Base-by-base conservation (phyloP, 495 filamentous ascomycete genomes). In the Hypomontagnella monticulosa region DNA sequence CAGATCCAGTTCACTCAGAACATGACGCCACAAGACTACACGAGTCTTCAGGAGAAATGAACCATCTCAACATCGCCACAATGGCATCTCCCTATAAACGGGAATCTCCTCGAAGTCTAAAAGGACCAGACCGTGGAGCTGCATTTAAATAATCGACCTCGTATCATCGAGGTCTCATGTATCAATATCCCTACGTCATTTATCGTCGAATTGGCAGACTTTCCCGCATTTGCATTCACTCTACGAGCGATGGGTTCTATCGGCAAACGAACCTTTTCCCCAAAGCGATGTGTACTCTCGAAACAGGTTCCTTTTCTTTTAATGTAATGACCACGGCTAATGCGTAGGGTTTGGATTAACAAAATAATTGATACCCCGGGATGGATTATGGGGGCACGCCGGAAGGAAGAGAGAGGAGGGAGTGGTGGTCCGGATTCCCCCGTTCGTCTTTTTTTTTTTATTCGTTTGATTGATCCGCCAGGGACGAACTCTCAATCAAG, bases 1-100 rank as follows among this genome's bases (percentile, higher is more conserved):
- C 70, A 80, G 41, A 81, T 82, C 16, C 80, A 82, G 59, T 82
- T 82, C 61, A 80, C 79, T 10, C 80, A 78, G 46, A 82, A 82
- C 61, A 70, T 82, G 46, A 82, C 80, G 0, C 80, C 80, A 4
- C 80, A 80, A 23, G 76, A 82, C 61, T 82, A 80, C 43, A 73
- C 53, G 58, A 66, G 40, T 53, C 67, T 60, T 11, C 56, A 54
- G 40, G 57, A 64, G 9, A 57, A 64, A 46, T 61, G 46, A 54
- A 27, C 23, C 14, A 6, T 63, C 15, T 4, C 8, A 10, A 44
- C 30, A 40, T 1, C 11, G 19, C 20, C 8, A 14, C n/a, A 27
- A 38, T 15, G 11, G 11, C 34, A 50, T 9, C 34, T 14, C 19
- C 9, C 34, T 14, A 14, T 15, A 12, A 38, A 11, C 34, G 48